Evolutionary conservation across 139 green algal species (phyloP), one percentile per base, ranked within the genome.

Genomic region (Pseudopediastrum boryanum): DNA sequence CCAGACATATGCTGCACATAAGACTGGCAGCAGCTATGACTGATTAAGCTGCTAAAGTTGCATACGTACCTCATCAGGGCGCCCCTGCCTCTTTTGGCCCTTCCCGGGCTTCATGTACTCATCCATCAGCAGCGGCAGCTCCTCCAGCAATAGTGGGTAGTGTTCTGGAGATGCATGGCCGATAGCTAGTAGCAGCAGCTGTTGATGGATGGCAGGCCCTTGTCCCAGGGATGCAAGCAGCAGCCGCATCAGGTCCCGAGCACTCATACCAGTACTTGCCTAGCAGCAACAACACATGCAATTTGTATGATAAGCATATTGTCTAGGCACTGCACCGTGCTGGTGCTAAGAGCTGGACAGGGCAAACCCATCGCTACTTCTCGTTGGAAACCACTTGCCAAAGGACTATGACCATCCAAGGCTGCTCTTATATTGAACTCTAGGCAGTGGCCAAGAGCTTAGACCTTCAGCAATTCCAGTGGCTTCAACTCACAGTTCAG

Each of bases 111-210:
- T 50, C 4, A 35, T 23, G 63, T 81, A 81, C 58, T 86, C 85
- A 0, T 80, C 75, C 41, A 87, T 61, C 13, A 83, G 58, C 35
- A 54, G 43, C 7, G 59, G 38, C 83, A 84, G 67, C 71, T 85
- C 77, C 46, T 81, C 59, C 71, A 83, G 54, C 44, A 81, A 63
- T 12, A 66, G 61, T 7, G 35, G 59, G 38, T 88, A 86, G 69
- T 85, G 80, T n/a, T 89, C 84, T 3, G 81, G 63, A 66, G 92
- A 80, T 31, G 81, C 66, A 73, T 89, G 84, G 6, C 93, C 93
- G 70, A 97, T 74, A 0, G 91, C 91, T 78, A 96, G 67, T 39
- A 90, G 44, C 25, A n/a, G 54, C 62, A 81, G 44, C 74, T 81
- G 74, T 48, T 81, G 74, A 2, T 36, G 74, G 4, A 81, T 41